Base-by-base conservation (phyloP, 768 basidiomycete genomes). In the Exidia glandulosa region DNA sequence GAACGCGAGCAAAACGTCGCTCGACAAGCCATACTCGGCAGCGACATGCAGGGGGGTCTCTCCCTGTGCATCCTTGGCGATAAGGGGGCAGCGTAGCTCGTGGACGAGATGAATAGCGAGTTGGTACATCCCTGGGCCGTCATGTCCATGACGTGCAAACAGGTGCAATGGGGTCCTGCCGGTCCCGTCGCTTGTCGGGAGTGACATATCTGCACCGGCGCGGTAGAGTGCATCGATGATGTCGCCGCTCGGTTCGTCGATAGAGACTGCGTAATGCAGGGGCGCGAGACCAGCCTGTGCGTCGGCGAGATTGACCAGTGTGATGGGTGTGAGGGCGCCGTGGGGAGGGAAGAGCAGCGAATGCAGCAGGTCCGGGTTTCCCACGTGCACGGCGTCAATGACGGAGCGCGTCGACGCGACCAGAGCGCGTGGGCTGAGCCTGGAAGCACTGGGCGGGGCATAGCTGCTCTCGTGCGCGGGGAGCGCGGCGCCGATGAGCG, bases 21-120 rank as follows among this genome's bases (percentile, higher is more conserved):
- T 72, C 70, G 79, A 87, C 59, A 79, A 74, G 52, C 88, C 88
- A 63, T 82, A 81, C 66, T 88, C 87, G 13, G 88, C 88, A 54
- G 87, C 88, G 61, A 88, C 74, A 74, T 90, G 88, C 56, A 90
- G 76, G 74, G 87, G 88, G 2, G 88, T 90, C 67, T 90, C 87
- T 63, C 82, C 81, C 58, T 84, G 71, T 63, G 73, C 79, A 69
- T 90, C 86, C 52, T 76, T 73, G 23, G 88, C 85, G 31, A 81
- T 76, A 45, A 90, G 68, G 0, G 88, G 87, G 5, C 85, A 84
- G 32, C 80, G 81, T 32, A 90, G 81, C 66, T 88, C 84, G 59
- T 76, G 75, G 36, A 90, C 77, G 60, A 90, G 79, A 70, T 90
- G 87, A 63, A 80, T 70, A 68, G 81, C 74, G 69, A 88, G 85